These are phyloP conservation scores for Ajuga chamaepitys DNA, from an alignment of 257 asterid species.

Conservation along the genomic window DNA sequence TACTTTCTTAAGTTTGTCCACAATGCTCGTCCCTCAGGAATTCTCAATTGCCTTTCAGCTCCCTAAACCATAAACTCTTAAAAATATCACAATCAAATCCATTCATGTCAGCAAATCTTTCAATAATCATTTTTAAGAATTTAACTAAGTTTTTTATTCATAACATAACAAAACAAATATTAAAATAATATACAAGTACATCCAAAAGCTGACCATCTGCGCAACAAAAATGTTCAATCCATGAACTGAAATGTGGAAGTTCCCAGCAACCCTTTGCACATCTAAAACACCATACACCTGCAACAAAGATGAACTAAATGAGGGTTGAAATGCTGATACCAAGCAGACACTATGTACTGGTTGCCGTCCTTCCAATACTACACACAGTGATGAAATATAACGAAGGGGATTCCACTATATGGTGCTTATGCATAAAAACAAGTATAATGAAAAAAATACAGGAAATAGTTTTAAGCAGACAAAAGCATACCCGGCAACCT, in stretches of 20 bases:
- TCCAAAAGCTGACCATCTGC: constrained; percentile 66
- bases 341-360: background rate
- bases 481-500: constrained; percentile 82
- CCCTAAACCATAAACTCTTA: background rate
- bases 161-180: constrained; percentile 8
- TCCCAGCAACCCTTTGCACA: constrained; percentile 99
- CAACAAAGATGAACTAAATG: constrained; percentile 15
- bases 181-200: constrained; percentile 8
- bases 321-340: constrained; percentile 14
- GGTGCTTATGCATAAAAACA: background rate
- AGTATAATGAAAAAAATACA: background rate
- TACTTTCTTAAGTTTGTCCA: background rate
- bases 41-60: background rate
- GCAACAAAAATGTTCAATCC: constrained; percentile 93
- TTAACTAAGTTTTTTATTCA: background rate
- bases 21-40: background rate
- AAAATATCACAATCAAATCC: background rate
- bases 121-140: constrained; percentile 2
- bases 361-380: background rate
- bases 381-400: constrained; percentile 4
- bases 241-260: constrained; percentile 95
- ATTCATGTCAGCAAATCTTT: background rate
- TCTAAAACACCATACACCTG: constrained; percentile 95
- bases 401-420: background rate
- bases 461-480: background rate